Evolutionary conservation across 2,329 filamentous ascomycete genomes (phyloP).

Genomic region (Ilyonectria sp.): DNA sequence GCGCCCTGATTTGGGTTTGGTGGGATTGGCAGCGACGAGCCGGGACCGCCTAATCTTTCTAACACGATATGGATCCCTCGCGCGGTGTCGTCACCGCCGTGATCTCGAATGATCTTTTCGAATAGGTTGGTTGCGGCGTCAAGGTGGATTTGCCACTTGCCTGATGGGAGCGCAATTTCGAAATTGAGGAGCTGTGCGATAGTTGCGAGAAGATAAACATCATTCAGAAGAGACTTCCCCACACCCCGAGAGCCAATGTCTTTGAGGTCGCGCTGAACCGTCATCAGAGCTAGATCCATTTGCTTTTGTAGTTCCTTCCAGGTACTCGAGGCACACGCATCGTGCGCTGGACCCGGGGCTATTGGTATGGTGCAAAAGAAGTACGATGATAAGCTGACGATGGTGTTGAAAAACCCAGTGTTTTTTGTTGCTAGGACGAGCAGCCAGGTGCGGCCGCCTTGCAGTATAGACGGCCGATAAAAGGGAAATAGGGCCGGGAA

Average conservation of each 20-base stretch:
- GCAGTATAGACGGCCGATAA: slow-evolving; percentile 64
- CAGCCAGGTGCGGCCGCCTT: slow-evolving; percentile 69
- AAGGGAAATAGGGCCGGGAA: slow-evolving; percentile 71
- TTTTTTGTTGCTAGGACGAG: slow-evolving; percentile 66
- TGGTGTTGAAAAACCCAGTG: slow-evolving; percentile 64
- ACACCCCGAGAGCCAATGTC: slow-evolving; percentile 33
- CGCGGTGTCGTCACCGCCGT: background rate
- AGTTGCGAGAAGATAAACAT: slow-evolving; percentile 53
- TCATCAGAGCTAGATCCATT: slow-evolving; percentile 15
- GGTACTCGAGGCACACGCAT: background rate
- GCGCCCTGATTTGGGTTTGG: slow-evolving; percentile 53
- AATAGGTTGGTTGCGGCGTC: slow-evolving; percentile 13
- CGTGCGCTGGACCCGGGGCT: slow-evolving; percentile 16
- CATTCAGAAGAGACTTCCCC: background rate
- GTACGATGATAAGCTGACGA: slow-evolving; percentile 53
- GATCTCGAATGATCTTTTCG: slow-evolving; percentile 6
- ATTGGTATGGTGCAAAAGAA: slow-evolving; percentile 19
- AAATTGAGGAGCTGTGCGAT: slow-evolving; percentile 63
- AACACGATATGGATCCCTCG: background rate
- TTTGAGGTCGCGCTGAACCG: slow-evolving; percentile 26
- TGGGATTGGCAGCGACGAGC: slow-evolving; percentile 31
- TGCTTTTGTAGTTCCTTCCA: slow-evolving; percentile 18
- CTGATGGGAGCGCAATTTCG: slow-evolving; percentile 53
- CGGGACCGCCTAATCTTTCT: background rate
- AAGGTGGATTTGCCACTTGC: slow-evolving; percentile 52